Evolutionary conservation across 2,329 filamentous ascomycete species (phyloP), one percentile per base, ranked within the genome.

Genomic region (Orbilia oligospora): DNA sequence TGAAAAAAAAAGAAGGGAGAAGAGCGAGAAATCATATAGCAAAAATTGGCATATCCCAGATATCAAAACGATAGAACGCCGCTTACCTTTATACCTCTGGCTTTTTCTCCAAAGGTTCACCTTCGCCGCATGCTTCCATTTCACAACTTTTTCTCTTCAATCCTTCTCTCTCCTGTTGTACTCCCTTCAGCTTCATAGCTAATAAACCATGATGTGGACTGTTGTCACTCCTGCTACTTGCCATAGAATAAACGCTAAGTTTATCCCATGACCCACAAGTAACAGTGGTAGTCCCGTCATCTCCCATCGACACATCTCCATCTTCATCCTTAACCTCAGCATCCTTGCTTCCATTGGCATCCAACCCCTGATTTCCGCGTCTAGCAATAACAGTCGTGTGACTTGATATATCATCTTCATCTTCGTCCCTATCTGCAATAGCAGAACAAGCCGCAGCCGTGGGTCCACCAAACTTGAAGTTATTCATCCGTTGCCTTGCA

Each of bases 221-320:
- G 20, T 46, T 71, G 30, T 77, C 67, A 58, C 73, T 77, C 65
- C 72, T 64, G 16, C 38, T 76, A 30, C 66, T 70, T 1, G 55
- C 67, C 30, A 69, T 71, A 5, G 73, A 77, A 38, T 69, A 71
- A 22, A 77, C 30, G 36, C 61, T 77, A 18, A 77, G 63, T 33
- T 77, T 77, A 68, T 77, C 73, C 73, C 73, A 77, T 18, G 73
- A 77, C 6, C 73, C 73, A 30, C 73, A 67, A 3, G 68, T 77
- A 33, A 71, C 63, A 10, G 67, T 71, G 8, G 61, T 77, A 44
- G 66, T 51, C 9, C 41, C 41, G 36, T 76, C 72, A 38, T 76
- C 72, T 5, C 66, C 73, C 73, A 77, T 77, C 2, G 61, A 66
- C 16, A 71, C 53, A 71, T 77, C 73, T 9, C 73, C 73, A 41